Evolutionary conservation across 2,329 filamentous ascomycete genomes (phyloP).

Genomic region (Didymella arachidicola): DNA sequence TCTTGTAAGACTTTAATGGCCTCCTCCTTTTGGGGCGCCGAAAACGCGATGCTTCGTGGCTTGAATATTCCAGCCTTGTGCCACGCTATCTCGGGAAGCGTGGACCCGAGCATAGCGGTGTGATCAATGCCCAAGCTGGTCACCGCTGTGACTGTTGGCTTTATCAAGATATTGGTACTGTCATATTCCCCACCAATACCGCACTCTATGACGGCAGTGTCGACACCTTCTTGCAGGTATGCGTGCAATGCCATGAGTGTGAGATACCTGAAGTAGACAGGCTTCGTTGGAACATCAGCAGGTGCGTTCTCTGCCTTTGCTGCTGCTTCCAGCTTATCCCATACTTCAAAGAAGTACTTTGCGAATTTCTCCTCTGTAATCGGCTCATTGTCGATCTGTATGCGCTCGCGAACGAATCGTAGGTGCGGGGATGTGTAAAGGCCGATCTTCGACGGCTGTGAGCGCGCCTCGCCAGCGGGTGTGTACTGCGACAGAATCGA

Average conservation of each 20-base stretch:
- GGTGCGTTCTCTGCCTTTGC: constrained; percentile 59
- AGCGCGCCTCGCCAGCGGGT: constrained; percentile 45
- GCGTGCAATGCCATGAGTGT: constrained; percentile 88
- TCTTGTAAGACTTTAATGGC: constrained; percentile 65
- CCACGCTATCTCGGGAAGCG: constrained; percentile 85
- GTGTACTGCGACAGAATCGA: constrained; percentile 75
- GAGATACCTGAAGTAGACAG: constrained; percentile 90
- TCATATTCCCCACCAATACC: constrained; percentile 95
- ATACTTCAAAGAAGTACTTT: constrained; percentile 82
- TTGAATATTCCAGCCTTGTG: constrained; percentile 93
- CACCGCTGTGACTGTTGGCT: constrained; percentile 75
- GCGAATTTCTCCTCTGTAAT: constrained; percentile 74
- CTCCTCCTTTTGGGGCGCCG: constrained; percentile 63
- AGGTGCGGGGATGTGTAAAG: constrained; percentile 89
- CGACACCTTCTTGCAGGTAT: constrained; percentile 78
- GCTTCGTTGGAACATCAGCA: constrained; percentile 70
- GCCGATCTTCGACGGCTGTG: constrained; percentile 66
- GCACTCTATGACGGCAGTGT: constrained; percentile 85
- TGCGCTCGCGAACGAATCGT: constrained; percentile 82
- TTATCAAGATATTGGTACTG: constrained; percentile 82
- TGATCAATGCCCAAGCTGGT: constrained; percentile 88
- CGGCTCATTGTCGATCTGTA: constrained; percentile 77
- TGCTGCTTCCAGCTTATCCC: constrained; percentile 70
- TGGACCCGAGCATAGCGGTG: constrained; percentile 78
- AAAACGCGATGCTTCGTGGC: constrained; percentile 67